These are phyloP conservation scores for Arthrobotrys musiformis DNA, from an alignment of 2,329 filamentous ascomycete species.

Conservation along the genomic window DNA sequence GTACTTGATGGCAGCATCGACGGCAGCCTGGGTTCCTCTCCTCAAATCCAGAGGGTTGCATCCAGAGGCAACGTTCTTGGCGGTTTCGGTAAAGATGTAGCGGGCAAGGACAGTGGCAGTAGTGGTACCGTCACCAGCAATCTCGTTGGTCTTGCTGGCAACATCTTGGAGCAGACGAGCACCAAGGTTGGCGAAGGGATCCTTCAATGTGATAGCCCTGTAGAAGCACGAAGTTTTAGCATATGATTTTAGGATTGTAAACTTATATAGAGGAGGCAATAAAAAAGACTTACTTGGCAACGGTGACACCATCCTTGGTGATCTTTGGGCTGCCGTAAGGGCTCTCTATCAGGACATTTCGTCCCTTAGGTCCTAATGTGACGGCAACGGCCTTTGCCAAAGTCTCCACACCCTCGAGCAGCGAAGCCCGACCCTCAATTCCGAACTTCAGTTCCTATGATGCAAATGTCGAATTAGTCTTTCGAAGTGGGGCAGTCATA, in stretches of 20 bases:
- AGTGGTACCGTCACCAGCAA: slow-evolving; percentile 97
- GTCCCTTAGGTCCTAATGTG: slow-evolving; percentile 95
- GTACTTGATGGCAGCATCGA: slow-evolving; percentile 93
- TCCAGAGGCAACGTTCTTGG: slow-evolving; percentile 98
- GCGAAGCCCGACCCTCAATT: slow-evolving; percentile 87
- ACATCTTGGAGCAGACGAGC: slow-evolving; percentile 97
- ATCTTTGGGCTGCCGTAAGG: slow-evolving; percentile 94
- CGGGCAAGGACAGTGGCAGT: slow-evolving; percentile 96
- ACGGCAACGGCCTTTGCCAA: slow-evolving; percentile 95
- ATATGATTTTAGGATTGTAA: slow-evolving; percentile 8
- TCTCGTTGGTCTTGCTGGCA: slow-evolving; percentile 98
- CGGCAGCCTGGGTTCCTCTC: slow-evolving; percentile 94
- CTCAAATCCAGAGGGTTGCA: slow-evolving; percentile 99
- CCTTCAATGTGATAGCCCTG: slow-evolving; percentile 89
- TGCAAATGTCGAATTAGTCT: slow-evolving; percentile 41
- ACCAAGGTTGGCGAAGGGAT: slow-evolving; percentile 99
- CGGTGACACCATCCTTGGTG: slow-evolving; percentile 80
- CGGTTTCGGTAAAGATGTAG: slow-evolving; percentile 99
- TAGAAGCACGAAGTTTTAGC: slow-evolving; percentile 56
- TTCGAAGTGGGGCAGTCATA: slow-evolving; percentile 25
- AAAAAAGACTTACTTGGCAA: slow-evolving; percentile 67
- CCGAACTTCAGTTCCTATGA: slow-evolving; percentile 94
- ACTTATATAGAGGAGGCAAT: neutral
- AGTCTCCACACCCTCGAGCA: slow-evolving; percentile 94
- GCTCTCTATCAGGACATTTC: slow-evolving; percentile 98